Conservation (phyloP, 1,284 basidiomycete genomes). For the Cutaneotrichosporon arboriforme region DNA sequence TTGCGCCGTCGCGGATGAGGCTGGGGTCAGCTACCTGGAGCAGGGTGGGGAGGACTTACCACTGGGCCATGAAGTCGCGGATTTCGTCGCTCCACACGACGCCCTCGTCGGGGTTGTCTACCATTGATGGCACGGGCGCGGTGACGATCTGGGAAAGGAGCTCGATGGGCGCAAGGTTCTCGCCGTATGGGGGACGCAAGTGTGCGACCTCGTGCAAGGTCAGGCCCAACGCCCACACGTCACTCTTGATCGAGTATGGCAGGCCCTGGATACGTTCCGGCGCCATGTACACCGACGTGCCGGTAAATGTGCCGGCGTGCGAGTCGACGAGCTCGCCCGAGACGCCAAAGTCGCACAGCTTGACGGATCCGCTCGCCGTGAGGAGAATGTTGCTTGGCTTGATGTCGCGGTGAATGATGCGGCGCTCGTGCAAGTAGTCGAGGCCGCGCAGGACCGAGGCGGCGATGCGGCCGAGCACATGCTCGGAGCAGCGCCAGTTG, state of each 20-base stretch:
- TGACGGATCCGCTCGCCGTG: constrained; percentile 77
- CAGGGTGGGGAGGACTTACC: constrained; percentile 54
- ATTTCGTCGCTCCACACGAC: constrained; percentile 73
- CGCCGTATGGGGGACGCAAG: constrained; percentile 82
- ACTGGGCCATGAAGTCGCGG: constrained; percentile 85
- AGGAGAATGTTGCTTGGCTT: constrained; percentile 94
- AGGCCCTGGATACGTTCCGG: constrained; percentile 91
- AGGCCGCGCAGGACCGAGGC: constrained; percentile 89
- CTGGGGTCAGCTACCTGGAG: constrained; percentile 11
- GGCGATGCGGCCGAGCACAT: constrained; percentile 83
- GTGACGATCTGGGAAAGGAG: constrained; percentile 86
- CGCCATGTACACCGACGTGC: constrained; percentile 98
- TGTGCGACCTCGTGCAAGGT: constrained; percentile 90
- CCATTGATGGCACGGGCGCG: constrained; percentile 75
- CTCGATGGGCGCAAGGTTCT: constrained; percentile 77
- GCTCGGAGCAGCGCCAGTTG: constrained; percentile 78
- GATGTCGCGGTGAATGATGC: constrained; percentile 95
- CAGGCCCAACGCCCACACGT: constrained; percentile 95
- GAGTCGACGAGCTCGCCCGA: constrained; percentile 91
- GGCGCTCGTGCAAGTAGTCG: constrained; percentile 81
- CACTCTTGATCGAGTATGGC: constrained; percentile 93
- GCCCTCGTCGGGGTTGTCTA: constrained; percentile 51
- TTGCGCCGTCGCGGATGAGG: constrained; percentile 48
- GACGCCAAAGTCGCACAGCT: constrained; percentile 93
- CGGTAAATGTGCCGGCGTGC: constrained; percentile 89